Evolutionary conservation across 2,329 filamentous ascomycete genomes (phyloP).

Genomic region (Cercospora sesami): DNA sequence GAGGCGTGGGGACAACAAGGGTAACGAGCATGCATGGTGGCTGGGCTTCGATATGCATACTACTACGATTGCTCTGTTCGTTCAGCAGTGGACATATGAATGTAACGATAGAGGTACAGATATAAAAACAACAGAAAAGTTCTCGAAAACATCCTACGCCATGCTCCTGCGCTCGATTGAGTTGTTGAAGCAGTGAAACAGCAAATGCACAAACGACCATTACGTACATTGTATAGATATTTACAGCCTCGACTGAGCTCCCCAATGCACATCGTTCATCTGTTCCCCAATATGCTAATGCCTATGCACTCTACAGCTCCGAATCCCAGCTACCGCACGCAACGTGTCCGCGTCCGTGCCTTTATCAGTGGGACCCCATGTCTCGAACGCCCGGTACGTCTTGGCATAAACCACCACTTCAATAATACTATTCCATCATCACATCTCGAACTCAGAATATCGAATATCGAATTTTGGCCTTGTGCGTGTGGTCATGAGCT

Average conservation of each 20-base stretch:
- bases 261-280: too few species aligned
- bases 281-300: background rate
- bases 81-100: background rate
- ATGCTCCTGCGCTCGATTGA: background rate
- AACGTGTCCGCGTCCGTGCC: background rate
- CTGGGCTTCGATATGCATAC: constrained; percentile 1
- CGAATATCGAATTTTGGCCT: constrained; percentile 8
- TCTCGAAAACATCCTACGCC: background rate
- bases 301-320: background rate
- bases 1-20: background rate
- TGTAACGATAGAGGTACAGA: constrained; percentile 2
- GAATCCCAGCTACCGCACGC: background rate
- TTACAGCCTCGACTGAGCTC: too few species aligned
- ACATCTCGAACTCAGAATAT: background rate
- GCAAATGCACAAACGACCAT: background rate
- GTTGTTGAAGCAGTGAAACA: background rate
- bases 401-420: constrained; percentile 5
- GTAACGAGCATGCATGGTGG: background rate
- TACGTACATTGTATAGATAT: too few species aligned
- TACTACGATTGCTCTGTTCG: background rate
- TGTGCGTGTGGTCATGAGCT: constrained; percentile 8
- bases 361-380: background rate
- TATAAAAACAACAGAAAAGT: background rate
- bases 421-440: background rate
- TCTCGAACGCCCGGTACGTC: background rate